Percentiles rank a stretch among this genome's conserved stretches.
phyloP scores from a whole-genome alignment of 176 grass and related monocot genomes.

The Bothriochloa decipiens region DNA sequence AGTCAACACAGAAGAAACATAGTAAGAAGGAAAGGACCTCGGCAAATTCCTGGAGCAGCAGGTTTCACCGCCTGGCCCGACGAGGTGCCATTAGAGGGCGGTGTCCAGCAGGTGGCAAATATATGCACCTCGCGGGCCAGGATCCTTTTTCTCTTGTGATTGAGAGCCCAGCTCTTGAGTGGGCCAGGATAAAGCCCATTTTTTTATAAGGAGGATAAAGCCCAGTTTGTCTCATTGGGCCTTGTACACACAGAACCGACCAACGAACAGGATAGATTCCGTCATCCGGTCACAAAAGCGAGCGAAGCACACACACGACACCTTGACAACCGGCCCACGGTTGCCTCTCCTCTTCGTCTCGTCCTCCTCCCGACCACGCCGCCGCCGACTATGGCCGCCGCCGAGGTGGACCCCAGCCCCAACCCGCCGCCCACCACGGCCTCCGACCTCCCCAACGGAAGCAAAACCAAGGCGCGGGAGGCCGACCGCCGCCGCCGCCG shows the following conservation, averaged over 20 bases:
- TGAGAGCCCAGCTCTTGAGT: neutral
- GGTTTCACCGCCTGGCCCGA: no score
- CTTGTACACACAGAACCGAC: neutral
- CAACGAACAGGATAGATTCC: neutral
- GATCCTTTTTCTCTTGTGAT: no score
- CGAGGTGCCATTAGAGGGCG: no score
- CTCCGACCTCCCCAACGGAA: slow-evolving; percentile 12
- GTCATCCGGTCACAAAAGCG: neutral
- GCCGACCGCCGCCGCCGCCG: slow-evolving; percentile 52
- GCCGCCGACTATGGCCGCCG: slow-evolving; percentile 54
- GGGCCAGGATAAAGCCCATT: neutral
- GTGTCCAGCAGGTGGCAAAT: no score
- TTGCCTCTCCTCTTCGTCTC: neutral
- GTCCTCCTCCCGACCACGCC: neutral
- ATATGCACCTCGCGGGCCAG: no score
- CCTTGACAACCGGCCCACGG: neutral
- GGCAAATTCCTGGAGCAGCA: no score
- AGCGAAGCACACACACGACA: neutral
- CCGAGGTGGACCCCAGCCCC: slow-evolving; percentile 40
- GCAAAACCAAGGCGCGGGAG: slow-evolving; percentile 53
- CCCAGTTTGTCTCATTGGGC: neutral
- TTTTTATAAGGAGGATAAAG: no score
- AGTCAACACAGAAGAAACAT: no score
- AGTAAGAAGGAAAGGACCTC: no score
- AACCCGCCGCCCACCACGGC: neutral